phyloP scores from a whole-genome alignment of 345 rosid genomes.

The Populus ilicifolia region DNA sequence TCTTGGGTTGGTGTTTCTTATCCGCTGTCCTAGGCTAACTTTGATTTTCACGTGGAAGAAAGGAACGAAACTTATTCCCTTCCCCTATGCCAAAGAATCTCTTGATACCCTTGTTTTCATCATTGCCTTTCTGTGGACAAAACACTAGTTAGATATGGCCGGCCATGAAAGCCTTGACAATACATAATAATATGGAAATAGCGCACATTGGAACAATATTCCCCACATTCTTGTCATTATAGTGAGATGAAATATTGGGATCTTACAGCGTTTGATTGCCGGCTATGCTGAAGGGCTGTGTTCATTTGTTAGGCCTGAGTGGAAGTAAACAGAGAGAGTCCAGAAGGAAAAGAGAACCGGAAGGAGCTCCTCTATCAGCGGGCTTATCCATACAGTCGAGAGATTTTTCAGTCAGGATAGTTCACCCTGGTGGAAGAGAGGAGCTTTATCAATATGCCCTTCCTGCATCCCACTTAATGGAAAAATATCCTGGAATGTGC shows the following conservation, averaged over 20 bases:
- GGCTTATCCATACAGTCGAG: slow-evolving; percentile 26
- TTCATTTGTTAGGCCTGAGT: slow-evolving; percentile 22
- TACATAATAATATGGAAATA: slow-evolving; percentile 8
- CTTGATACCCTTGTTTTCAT: slow-evolving; percentile 34
- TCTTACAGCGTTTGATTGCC: slow-evolving; percentile 17
- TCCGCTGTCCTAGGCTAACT: slow-evolving; percentile 5
- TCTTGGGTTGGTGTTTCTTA: background rate
- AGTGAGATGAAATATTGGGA: slow-evolving; percentile 14
- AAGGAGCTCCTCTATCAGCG: slow-evolving; percentile 20
- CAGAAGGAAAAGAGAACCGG: slow-evolving; percentile 15
- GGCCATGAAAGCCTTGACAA: slow-evolving; percentile 26
- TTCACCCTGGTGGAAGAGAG: slow-evolving; percentile 51
- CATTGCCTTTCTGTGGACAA: slow-evolving; percentile 14
- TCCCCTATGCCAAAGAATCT: background rate
- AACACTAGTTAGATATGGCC: slow-evolving; percentile 14
- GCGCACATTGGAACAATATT: slow-evolving; percentile 2
- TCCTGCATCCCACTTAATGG: slow-evolving; percentile 45
- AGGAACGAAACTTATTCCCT: slow-evolving; percentile 10
- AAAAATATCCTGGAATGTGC: slow-evolving; percentile 52
- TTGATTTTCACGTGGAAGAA: slow-evolving; percentile 25
- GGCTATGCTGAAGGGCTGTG: slow-evolving; percentile 35
- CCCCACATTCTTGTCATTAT: background rate
- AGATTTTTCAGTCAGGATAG: slow-evolving; percentile 41
- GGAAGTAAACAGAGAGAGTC: slow-evolving; percentile 13
- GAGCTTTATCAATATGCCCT: slow-evolving; percentile 41